phyloP scores from a whole-genome alignment of 345 rosid species.

The Corymbia maculata region DNA sequence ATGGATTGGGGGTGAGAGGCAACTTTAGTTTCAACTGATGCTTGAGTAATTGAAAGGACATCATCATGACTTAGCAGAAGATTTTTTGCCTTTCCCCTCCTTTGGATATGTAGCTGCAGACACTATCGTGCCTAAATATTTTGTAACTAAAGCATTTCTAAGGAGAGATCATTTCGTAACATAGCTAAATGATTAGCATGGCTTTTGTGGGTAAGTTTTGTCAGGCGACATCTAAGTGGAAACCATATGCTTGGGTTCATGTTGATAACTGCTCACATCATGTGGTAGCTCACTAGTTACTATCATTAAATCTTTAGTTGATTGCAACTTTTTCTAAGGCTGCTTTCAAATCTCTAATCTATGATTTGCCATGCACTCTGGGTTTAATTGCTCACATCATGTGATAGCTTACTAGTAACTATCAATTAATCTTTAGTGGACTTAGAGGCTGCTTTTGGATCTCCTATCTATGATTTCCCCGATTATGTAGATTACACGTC shows the following conservation, averaged over 20 bases:
- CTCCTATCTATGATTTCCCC: neutral
- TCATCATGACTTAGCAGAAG: neutral
- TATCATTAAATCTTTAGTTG: neutral
- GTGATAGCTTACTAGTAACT: neutral
- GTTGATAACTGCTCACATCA: neutral
- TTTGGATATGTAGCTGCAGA: neutral
- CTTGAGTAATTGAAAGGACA: neutral
- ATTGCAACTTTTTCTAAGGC: neutral
- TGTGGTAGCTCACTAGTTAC: neutral
- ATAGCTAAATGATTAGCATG: neutral
- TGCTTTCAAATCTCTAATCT: neutral
- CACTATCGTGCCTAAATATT: too few species aligned
- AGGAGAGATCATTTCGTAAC: neutral
- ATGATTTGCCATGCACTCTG: neutral
- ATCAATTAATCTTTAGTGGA: neutral
- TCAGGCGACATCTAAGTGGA: neutral
- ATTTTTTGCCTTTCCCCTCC: neutral
- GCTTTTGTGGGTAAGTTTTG: neutral
- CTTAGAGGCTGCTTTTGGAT: neutral
- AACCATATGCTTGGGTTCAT: neutral
- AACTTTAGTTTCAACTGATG: neutral
- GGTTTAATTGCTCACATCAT: neutral
- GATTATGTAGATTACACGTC: neutral
- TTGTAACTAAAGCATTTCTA: neutral
- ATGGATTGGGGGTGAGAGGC: neutral